Evolutionary conservation across 192 early-diverging fungal species (phyloP), one percentile per base, ranked within the genome.

Genomic region (Rhizoclosmatium sp.): DNA sequence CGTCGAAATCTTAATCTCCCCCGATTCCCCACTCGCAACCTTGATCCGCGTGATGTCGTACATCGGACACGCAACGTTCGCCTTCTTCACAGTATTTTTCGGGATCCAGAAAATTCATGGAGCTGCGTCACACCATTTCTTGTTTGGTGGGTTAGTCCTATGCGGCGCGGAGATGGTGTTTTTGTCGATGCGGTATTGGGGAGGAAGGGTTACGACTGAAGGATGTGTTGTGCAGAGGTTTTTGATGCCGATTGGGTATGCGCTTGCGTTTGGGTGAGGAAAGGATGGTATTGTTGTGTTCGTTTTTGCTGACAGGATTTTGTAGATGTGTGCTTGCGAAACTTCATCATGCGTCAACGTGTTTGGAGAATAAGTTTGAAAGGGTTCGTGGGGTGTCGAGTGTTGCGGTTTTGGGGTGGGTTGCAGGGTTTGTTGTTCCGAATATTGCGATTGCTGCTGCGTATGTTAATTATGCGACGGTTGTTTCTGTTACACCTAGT

Each of bases 341-440:
- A 41, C 67, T 47, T 42, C 41, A 39, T 48, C 67, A 69, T 45
- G 5, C 41, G 23, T 48, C 47, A 39, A 40, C 21, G 23, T 69
- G 67, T 42, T 42, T 47, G 4, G 41, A 69, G 44, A 69, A 69
- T 41, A 69, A 69, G 67, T 69, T 16, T 47, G 67, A 69, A 69
- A 40, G 47, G 19, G 47, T 12, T 5, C 67, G 67, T 12, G 67
- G 67, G 4, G 67, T 69, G 5, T 54, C 51, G 5, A 54, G 51
- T 54, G 5, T 7, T 7, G 51, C 16, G 51, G 16, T 54, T 16
- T 54, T 54, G 51, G 9, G 9, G 51, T 54, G 51, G 51, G 51
- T 54, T 7, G 5, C 51, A 12, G 5, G 51, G 9, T 54, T 54
- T 7, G 51, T 16, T 0, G 51, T 16, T 12, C 9, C 9, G 51